Percentiles rank a stretch among this genome's conserved stretches.
phyloP scores from a whole-genome alignment of 108 stramenopile genomes.

The Licmophora abbreviata region DNA sequence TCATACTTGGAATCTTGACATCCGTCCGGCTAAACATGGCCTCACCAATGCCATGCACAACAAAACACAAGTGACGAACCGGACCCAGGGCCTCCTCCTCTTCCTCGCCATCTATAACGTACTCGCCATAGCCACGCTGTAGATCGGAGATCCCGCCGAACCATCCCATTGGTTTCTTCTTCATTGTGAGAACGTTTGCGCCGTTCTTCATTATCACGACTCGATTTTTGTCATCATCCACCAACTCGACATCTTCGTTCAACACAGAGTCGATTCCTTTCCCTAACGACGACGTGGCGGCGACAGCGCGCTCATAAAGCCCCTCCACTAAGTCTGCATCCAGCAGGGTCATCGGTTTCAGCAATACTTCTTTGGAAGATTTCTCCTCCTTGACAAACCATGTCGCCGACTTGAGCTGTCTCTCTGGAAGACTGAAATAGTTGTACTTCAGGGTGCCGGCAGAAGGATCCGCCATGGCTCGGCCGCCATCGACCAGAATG shows the following conservation, averaged over 20 bases:
- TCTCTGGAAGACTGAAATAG: slow-evolving; percentile 32
- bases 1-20: slow-evolving; percentile 28
- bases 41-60: slow-evolving; percentile 90
- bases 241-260: slow-evolving; percentile 40
- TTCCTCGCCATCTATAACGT: slow-evolving; percentile 63
- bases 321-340: slow-evolving; percentile 47
- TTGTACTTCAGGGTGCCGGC: slow-evolving; percentile 42
- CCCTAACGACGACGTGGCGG: slow-evolving; percentile 36
- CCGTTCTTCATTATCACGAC: slow-evolving; percentile 26
- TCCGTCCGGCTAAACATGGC: slow-evolving; percentile 59
- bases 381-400: slow-evolving; percentile 64
- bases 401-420: slow-evolving; percentile 46
- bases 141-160: slow-evolving; percentile 37
- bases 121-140: slow-evolving; percentile 68
- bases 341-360: slow-evolving; percentile 39
- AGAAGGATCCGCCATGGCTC: slow-evolving; percentile 56
- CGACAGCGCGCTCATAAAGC: slow-evolving; percentile 57
- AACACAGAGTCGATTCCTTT: slow-evolving; percentile 44
- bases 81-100: slow-evolving; percentile 65
- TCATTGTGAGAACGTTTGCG: slow-evolving; percentile 14
- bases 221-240: slow-evolving; percentile 29
- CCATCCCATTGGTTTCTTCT: slow-evolving; percentile 38
- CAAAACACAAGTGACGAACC: slow-evolving; percentile 69
- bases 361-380: slow-evolving; percentile 29
- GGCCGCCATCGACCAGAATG: slow-evolving; percentile 40